Evolutionary conservation across 2,329 filamentous ascomycete genomes (phyloP), one percentile per base, ranked within the genome.

Genomic region (Cephalotrichum gorgonifer): DNA sequence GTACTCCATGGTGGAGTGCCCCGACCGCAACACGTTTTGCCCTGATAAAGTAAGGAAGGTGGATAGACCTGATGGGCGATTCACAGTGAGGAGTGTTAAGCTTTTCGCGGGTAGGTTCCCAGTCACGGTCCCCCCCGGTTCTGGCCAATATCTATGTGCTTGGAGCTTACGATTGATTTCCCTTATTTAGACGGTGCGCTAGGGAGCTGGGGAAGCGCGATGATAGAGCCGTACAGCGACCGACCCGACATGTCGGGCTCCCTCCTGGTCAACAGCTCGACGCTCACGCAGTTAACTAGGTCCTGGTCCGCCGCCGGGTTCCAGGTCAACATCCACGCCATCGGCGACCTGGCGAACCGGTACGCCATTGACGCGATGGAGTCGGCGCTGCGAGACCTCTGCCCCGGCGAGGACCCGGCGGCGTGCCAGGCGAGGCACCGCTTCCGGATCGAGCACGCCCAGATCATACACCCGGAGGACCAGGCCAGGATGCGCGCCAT

Each of bases 291-390:
- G 6, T 64, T 84, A 9, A 69, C 81, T 3, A 65, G 63, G 11
- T 62, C 74, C 26, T 87, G 83, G 83, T 74, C 80, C 15, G 63
- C 63, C 2, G 71, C 69, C 31, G 79, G 78, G 12, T 86, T 74
- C 56, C 83, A 86, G 58, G 81, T 86, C 50, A 84, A 83, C 57
- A 83, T 86, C 52, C 83, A 86, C 60, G 83, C 82, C 44, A 86
- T 86, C 51, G 83, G 83, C 8, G 83, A 87, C 60, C 69, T 78
- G 4, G 83, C 83, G 15, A 85, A 85, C 58, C 74, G 81, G 25
- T 68, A 78, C 28, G 79, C 80, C 50, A 64, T 86, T 42, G 75
- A 84, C 54, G 80, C 82, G 8, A 74, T 86, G 47, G 72, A 78
- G 43, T 67, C 70, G 6, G 76, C 78, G 9, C 70, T 85, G 4